Conservation (phyloP, 495 filamentous ascomycete genomes). For the Hyphodiscus hymeniophilus region DNA sequence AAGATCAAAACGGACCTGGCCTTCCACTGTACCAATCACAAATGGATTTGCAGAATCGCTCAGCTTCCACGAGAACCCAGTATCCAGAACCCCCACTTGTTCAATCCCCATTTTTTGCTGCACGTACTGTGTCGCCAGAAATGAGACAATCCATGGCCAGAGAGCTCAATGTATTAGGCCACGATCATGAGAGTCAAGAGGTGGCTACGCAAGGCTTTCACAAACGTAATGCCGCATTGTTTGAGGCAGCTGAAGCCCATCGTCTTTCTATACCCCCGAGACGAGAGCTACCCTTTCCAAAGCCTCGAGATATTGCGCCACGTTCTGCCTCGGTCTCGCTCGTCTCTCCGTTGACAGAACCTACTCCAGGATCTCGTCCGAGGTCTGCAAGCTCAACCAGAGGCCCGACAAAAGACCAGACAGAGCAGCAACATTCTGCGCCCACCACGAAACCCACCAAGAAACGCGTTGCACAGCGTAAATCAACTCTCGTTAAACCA, state of each 20-base stretch:
- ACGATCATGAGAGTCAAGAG: not conserved
- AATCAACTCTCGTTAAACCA: not conserved
- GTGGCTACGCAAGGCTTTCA: not conserved
- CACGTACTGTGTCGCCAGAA: not conserved
- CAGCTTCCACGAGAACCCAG: not conserved
- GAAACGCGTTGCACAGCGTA: conserved; percentile 14
- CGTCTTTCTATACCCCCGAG: conserved; percentile 24
- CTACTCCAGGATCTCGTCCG: conserved; percentile 2
- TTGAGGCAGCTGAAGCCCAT: not conserved
- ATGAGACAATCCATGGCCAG: not conserved
- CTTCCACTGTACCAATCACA: conserved; percentile 1
- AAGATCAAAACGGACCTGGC: not conserved
- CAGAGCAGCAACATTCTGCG: not conserved
- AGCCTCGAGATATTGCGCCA: not conserved
- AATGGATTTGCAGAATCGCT: not conserved
- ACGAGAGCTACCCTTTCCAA: conserved; percentile 29
- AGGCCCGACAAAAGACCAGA: too few species aligned
- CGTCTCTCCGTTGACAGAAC: conserved; percentile 5
- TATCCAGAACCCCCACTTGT: not conserved
- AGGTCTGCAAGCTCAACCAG: not conserved
- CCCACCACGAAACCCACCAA: conserved; percentile 7
- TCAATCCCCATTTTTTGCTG: not conserved
- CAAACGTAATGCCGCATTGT: conserved; percentile 4
- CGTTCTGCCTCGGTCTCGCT: not conserved
- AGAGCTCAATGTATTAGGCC: not conserved